Evolutionary conservation across 352 stramenopile species (phyloP).

Genomic region (Blastocystis sp.): DNA sequence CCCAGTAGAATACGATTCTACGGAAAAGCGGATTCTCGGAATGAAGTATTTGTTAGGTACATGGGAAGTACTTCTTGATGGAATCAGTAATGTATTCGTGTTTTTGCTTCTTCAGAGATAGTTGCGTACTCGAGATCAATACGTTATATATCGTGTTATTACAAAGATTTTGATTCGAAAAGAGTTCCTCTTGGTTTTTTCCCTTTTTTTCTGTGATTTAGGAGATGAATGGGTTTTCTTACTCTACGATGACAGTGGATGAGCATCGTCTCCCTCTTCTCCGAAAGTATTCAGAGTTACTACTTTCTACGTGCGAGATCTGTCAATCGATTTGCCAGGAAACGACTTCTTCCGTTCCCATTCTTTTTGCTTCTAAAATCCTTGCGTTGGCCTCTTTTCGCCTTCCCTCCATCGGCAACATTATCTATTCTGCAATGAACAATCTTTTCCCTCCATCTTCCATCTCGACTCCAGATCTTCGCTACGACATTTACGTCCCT

Average conservation of each 20-base stretch:
- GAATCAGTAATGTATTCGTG: not conserved
- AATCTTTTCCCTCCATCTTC: not conserved
- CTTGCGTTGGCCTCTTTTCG: not conserved
- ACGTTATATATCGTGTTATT: slow-evolving; percentile 30
- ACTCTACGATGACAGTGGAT: not conserved
- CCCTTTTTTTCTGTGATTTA: not conserved
- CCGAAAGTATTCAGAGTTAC: not conserved
- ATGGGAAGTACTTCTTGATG: slow-evolving; percentile 35
- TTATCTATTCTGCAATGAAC: not conserved
- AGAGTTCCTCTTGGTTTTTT: slow-evolving; percentile 26
- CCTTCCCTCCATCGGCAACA: not conserved
- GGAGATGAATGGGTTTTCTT: slow-evolving; percentile 20
- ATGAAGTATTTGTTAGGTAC: slow-evolving; percentile 54
- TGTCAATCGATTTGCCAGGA: not conserved
- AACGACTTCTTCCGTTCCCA: slow-evolving; percentile 11
- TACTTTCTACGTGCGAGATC: not conserved
- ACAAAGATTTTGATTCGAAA: slow-evolving; percentile 19
- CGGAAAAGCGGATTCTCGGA: not conserved
- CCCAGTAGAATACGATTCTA: not conserved
- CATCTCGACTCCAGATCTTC: not conserved
- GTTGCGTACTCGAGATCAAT: slow-evolving; percentile 42
- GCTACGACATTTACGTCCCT: not conserved
- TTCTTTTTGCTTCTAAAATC: slow-evolving; percentile 44
- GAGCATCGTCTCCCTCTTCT: not conserved
- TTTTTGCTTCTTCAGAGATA: not conserved